phyloP scores from a whole-genome alignment of 495 filamentous ascomycete genomes.

The Talaromyces ruber region DNA sequence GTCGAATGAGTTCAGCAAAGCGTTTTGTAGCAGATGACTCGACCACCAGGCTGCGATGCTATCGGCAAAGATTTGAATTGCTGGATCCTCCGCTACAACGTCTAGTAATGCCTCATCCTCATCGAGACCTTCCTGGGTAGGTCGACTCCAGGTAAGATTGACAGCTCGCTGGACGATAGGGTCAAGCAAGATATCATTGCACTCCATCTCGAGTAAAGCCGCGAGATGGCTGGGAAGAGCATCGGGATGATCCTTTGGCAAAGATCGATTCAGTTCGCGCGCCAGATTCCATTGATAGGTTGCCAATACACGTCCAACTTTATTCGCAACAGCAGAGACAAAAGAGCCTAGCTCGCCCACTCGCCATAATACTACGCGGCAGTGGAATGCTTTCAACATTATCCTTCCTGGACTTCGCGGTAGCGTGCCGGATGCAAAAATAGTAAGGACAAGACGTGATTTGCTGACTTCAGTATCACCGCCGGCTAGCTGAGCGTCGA shows the following conservation, averaged over 20 bases:
- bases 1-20: constrained; percentile 55
- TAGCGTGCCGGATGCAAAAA: constrained; percentile 81
- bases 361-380: constrained; percentile 80
- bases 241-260: constrained; percentile 51
- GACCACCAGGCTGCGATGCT: constrained; percentile 90
- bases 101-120: constrained; percentile 66
- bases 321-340: constrained; percentile 50
- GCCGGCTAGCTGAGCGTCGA: constrained; percentile 91
- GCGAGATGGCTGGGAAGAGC: constrained; percentile 68
- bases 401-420: constrained; percentile 75
- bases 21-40: constrained; percentile 61
- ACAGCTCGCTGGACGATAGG: constrained; percentile 77
- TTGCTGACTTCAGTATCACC: constrained; percentile 86
- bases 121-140: constrained; percentile 54
- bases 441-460: constrained; percentile 75
- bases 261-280: constrained; percentile 49
- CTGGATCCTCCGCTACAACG: constrained; percentile 74
- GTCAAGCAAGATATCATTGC: constrained; percentile 69
- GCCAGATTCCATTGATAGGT: constrained; percentile 76
- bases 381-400: constrained; percentile 89
- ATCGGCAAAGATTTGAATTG: constrained; percentile 82
- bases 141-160: constrained; percentile 83
- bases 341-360: constrained; percentile 56
- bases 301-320: constrained; percentile 59
- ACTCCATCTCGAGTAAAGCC: constrained; percentile 63